Conservation (phyloP, 495 filamentous ascomycete species). For the Neurospora discreta region DNA sequence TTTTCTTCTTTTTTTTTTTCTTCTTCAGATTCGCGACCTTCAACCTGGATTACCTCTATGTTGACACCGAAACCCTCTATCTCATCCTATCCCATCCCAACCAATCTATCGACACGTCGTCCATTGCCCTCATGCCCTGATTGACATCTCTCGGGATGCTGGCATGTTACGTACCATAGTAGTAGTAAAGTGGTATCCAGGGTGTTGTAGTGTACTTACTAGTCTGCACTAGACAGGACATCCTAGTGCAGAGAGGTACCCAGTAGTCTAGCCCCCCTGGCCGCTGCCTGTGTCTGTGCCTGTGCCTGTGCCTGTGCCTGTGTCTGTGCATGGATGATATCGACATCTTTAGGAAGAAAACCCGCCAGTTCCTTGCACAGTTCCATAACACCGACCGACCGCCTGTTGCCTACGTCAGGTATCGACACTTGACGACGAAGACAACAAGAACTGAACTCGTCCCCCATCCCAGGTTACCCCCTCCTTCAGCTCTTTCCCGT, state of each 20-base stretch:
- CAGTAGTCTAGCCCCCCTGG: not conserved
- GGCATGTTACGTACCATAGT: not conserved
- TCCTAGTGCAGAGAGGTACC: not conserved
- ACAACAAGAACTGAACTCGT: not conserved
- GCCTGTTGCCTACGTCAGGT: not conserved
- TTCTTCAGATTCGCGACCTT: not conserved
- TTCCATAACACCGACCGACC: not conserved
- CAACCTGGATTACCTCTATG: not conserved
- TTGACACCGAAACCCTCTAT: not conserved
- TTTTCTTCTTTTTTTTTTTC: not conserved
- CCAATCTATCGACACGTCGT: constrained; percentile 27
- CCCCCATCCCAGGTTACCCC: not conserved
- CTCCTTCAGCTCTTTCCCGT: not conserved
- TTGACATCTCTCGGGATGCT: not conserved
- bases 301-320: not conserved
- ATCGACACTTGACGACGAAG: not conserved
- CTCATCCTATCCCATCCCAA: constrained; percentile 10
- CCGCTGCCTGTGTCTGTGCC: not conserved
- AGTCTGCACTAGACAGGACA: not conserved
- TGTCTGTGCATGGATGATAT: not conserved
- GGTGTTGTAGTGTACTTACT: not conserved
- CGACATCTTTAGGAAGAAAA: not conserved
- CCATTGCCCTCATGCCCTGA: constrained; percentile 24
- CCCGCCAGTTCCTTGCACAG: no score
- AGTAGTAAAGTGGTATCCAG: not conserved